Percentiles rank a stretch among this genome's conserved stretches.
Evolutionary conservation across 225 moss, liverwort and hornwort genomes (phyloP).

Genomic region (Pseudisothecium myosuroides): DNA sequence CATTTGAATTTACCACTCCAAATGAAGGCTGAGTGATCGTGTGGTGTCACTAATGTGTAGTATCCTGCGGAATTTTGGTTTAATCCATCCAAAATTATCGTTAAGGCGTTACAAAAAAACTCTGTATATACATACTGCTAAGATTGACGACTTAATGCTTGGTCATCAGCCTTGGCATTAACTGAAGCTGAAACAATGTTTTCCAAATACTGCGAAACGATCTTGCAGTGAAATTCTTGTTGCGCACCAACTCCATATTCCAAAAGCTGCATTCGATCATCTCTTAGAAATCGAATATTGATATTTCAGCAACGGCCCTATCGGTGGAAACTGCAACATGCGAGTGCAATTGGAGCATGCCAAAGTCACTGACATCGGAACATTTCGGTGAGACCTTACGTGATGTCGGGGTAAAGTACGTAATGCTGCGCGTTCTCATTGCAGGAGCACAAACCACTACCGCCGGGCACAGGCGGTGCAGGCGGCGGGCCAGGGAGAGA

Average conservation of each 20-base stretch:
- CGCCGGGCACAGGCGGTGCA: conserved; percentile 29
- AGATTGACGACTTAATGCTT: not conserved
- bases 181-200: not conserved
- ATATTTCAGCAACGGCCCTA: not conserved
- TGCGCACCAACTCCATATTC: not conserved
- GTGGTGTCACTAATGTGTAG: no score
- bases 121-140: no score
- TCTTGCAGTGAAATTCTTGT: not conserved
- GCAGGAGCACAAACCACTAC: not conserved
- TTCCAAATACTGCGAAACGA: not conserved
- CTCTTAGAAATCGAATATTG: not conserved
- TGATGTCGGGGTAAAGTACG: not conserved
- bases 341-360: not conserved
- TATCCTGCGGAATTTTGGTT: no score
- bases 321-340: not conserved
- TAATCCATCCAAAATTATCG: no score
- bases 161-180: not conserved
- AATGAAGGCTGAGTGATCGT: no score
- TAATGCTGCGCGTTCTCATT: not conserved
- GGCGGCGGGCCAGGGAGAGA: conserved; percentile 21
- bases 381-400: no score
- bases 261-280: not conserved
- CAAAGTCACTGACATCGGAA: not conserved
- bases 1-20: no score
- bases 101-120: not conserved